These are phyloP conservation scores for Austroboletus niveus DNA, from an alignment of 1,284 basidiomycete species.

Conservation along the genomic window DNA sequence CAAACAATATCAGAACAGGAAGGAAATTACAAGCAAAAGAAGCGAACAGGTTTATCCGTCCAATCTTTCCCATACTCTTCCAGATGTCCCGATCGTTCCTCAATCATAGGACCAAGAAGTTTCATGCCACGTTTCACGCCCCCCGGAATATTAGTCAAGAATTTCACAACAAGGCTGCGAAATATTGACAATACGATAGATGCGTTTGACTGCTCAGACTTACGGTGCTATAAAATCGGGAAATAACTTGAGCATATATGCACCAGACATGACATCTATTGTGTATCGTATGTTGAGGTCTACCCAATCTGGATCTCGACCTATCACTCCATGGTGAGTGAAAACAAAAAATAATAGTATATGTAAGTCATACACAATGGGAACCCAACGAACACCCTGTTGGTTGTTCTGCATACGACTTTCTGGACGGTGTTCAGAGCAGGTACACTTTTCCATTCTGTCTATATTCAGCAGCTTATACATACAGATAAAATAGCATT, in stretches of 20 bases:
- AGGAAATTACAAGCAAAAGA: background rate
- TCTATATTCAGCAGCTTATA: background rate
- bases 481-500: background rate
- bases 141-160: background rate
- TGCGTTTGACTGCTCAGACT: constrained; percentile 4
- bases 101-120: constrained; percentile 37
- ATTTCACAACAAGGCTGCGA: background rate
- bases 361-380: constrained; percentile 31
- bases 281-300: constrained; percentile 36
- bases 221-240: constrained; percentile 42
- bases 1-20: background rate
- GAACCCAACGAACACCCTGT: constrained; percentile 40
- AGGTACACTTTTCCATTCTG: constrained; percentile 33
- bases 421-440: constrained; percentile 15
- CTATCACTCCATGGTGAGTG: constrained; percentile 22
- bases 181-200: accelerated
- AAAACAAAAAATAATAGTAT: background rate
- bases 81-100: constrained; percentile 34
- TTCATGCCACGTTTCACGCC: constrained; percentile 12
- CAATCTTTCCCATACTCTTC: constrained; percentile 36
- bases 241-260: constrained; percentile 31
- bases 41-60: constrained; percentile 39
- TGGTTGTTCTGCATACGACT: constrained; percentile 34
- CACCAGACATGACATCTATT: constrained; percentile 29
- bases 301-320: constrained; percentile 39